Base-by-base conservation (phyloP, 176 grass and related monocot genomes). In the Avena eriantha region DNA sequence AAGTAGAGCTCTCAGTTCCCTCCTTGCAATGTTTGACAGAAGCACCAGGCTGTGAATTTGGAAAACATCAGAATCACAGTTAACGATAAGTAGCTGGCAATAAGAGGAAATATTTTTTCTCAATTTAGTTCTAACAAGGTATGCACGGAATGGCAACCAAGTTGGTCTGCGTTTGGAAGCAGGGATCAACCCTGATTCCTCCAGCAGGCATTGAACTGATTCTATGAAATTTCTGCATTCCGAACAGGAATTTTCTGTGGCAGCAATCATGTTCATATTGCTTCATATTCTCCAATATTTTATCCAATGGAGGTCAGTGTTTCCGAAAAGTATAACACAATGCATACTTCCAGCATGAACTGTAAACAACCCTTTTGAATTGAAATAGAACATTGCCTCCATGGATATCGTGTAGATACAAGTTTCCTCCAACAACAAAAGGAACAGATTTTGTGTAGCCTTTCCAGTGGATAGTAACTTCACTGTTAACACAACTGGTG, bases 21-120 rank as follows among this genome's bases (percentile, higher is more conserved):
- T 98, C 96, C 81, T 94, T 98, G 73, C 64, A 86, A 89, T 98
- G 92, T 84, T 91, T 96, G 75, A 95, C 71, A 82, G 86, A 72
- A 84, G 76, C n/a, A 82, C 90, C 90, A 45, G 93, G 92, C 96
- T 98, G 88, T 66, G 77, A 43, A 51, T 75, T 85, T 81, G 54
- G 45, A 66, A 85, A 70, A 79, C 36, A 59, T 70, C 29, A 82
- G 17, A 76, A 77, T 76, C 13, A 2, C 61, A 54, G 71, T 81
- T 45, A 81, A 61, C 10, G 8, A 70, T 45, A 69, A 48, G 74
- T 71, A 41, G 19, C 7, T 75, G 76, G 14, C 33, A 56, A 69
- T 60, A 33, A 5, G 85, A 63, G 22, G 50, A 84, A 76, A 61
- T 51, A 75, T 17, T 15, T 35, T 79, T 31, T 48, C 5, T 67